Conservation (phyloP, 129 eudicot genomes). For the Saussurea involucrata region DNA sequence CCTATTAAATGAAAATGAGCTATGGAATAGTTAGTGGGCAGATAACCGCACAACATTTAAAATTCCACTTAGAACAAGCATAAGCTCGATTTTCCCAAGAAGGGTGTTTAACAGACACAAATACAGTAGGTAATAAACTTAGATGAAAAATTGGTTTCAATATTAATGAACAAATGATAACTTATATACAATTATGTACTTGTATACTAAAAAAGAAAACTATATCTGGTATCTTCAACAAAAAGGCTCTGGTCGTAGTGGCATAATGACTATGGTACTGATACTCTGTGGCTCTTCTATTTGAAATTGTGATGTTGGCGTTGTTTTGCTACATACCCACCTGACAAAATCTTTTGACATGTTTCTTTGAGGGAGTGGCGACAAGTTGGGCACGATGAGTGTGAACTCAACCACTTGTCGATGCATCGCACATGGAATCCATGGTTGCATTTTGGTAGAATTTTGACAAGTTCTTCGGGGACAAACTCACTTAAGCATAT, state of each 20-base stretch:
- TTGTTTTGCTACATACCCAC: slow-evolving; percentile 9
- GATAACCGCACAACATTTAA: too few relatives aligned
- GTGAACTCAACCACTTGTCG: slow-evolving; percentile 69
- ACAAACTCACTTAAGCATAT: slow-evolving; percentile 68
- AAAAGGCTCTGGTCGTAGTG: slow-evolving; percentile 53
- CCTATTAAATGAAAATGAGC: too few relatives aligned
- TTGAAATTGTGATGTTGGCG: background rate
- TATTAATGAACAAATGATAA: background rate
- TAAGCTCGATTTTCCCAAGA: too few relatives aligned
- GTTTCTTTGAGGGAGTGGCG: slow-evolving; percentile 70
- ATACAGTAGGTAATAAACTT: background rate
- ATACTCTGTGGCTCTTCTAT: slow-evolving; percentile 4
- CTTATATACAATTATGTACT: background rate
- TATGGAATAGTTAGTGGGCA: too few relatives aligned
- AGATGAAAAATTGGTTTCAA: background rate
- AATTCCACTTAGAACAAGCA: too few relatives aligned
- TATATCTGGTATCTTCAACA: slow-evolving; percentile 20
- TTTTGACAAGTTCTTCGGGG: slow-evolving; percentile 42
- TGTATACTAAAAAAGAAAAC: background rate
- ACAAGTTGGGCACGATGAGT: slow-evolving; percentile 91
- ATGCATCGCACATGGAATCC: slow-evolving; percentile 76
- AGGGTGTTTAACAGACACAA: background rate
- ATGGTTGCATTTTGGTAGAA: slow-evolving; percentile 77
- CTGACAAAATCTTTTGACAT: slow-evolving; percentile 48
- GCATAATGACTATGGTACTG: slow-evolving; percentile 38